Evolutionary conservation across 805 yeast species (phyloP), one percentile per base, ranked within the genome.

Genomic region (Wickerhamomyces canadensis): DNA sequence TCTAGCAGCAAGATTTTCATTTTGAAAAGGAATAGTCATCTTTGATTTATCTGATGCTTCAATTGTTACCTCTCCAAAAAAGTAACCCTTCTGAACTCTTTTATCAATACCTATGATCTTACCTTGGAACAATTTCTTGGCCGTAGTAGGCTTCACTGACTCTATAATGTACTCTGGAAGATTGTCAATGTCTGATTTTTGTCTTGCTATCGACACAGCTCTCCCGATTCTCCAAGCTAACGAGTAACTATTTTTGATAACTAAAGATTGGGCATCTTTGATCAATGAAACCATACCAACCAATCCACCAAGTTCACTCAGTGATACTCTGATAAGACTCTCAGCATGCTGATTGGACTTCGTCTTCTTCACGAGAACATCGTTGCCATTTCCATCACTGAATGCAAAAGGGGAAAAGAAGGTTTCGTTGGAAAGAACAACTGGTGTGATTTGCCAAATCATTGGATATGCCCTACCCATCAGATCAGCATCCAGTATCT

Each of bases 401-500:
- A 61, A 52, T 1, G 61, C 56, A 32, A 57, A 49, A 11, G 58
- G 50, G 6, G 56, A 52, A 43, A 43, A 58, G 16, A 43, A 33
- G 7, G 36, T 21, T 11, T 41, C 48, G 6, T 51, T 45, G 15
- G 42, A 51, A 19, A 41, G 37, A 4, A 54, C 61, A 18, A 52
- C 53, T 6, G 74, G 70, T 6, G 62, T 45, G 10, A 62, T 63
- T 44, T 70, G 74, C 62, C 65, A 67, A 19, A 53, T 57, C 24
- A 67, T 67, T 2, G 73, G 73, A 47, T 66, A 64, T 12, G 74
- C 74, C 43, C 74, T 55, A 6, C 74, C 74, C 74, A 69, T 69
- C 29, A 66, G 45, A 42, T 69, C 74, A 16, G 57, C 53, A 44
- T 62, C 67, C 16, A 67, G 49, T 12, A 61, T 57, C 22, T 61